These are phyloP conservation scores for Galerina marginata DNA, from an alignment of 768 basidiomycete genomes.

Conservation along the genomic window DNA sequence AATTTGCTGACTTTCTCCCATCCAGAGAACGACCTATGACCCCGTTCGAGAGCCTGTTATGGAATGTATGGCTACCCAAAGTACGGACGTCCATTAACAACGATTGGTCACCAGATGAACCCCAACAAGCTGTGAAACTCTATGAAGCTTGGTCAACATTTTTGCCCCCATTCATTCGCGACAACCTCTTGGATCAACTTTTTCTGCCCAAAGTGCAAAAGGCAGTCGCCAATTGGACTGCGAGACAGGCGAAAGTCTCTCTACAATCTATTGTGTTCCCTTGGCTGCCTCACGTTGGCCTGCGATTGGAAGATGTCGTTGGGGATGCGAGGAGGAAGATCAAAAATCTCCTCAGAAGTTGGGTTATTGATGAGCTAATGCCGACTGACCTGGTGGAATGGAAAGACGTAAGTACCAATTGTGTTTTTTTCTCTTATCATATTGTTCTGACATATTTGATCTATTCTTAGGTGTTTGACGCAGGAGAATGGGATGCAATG, in stretches of 20 bases:
- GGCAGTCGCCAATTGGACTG: conserved; percentile 84
- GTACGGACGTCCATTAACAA: conserved; percentile 96
- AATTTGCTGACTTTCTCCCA: conserved; percentile 9
- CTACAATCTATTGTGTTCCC: conserved; percentile 90
- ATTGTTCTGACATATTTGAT: conserved; percentile 2
- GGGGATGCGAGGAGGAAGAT: conserved; percentile 89
- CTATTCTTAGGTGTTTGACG: conserved; percentile 68
- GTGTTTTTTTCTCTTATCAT: not conserved
- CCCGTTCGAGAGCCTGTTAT: conserved; percentile 91
- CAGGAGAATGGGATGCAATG: conserved; percentile 88
- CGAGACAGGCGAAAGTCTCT: conserved; percentile 59
- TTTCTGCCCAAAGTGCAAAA: conserved; percentile 91
- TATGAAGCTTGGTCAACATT: conserved; percentile 90
- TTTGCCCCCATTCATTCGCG: conserved; percentile 88
- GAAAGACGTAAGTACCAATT: conserved; percentile 67
- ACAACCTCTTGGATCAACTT: conserved; percentile 96
- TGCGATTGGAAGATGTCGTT: conserved; percentile 82
- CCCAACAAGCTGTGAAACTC: conserved; percentile 77
- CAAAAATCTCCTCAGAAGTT: conserved; percentile 75
- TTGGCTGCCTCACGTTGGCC: conserved; percentile 90
- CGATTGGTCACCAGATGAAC: conserved; percentile 81
- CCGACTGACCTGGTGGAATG: conserved; percentile 80
- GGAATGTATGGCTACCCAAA: conserved; percentile 95
- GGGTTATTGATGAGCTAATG: conserved; percentile 74
- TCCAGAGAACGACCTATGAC: conserved; percentile 79